phyloP scores from a whole-genome alignment of 257 asterid genomes.

The Rhazya stricta region DNA sequence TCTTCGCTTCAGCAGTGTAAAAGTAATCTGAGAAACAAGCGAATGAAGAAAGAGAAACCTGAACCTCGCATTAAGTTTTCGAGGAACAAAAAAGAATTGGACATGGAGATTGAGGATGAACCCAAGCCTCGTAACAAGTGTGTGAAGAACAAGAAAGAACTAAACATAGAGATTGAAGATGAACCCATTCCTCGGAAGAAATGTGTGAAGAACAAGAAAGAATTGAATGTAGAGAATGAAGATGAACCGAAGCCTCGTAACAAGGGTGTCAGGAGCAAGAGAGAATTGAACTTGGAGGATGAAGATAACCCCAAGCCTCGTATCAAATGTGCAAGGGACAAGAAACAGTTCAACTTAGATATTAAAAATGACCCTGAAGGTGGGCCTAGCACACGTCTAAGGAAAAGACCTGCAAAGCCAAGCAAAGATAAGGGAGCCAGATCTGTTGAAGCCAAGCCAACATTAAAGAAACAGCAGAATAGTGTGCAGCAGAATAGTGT shows the following conservation, averaged over 20 bases:
- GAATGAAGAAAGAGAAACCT: conserved; percentile 31
- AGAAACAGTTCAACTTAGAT: conserved; percentile 15
- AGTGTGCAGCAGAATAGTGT: conserved; percentile 33
- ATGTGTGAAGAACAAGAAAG: conserved; percentile 15
- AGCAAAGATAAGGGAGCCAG: conserved; percentile 33
- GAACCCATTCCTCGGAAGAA: neutral
- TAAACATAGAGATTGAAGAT: neutral
- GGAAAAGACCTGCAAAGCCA: conserved; percentile 56
- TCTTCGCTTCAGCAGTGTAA: conserved; percentile 37
- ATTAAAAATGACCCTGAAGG: conserved; percentile 44
- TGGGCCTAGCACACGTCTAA: conserved; percentile 84
- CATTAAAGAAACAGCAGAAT: conserved; percentile 38
- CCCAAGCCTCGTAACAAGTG: conserved; percentile 29
- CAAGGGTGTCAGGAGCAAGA: conserved; percentile 21
- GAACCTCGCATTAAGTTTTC: conserved; percentile 33
- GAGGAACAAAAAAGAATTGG: conserved; percentile 27
- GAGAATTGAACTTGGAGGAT: conserved; percentile 10
- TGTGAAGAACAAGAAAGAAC: conserved; percentile 30
- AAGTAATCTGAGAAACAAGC: conserved; percentile 40
- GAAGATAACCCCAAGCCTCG: conserved; percentile 35
- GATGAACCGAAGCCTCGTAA: neutral
- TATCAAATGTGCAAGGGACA: conserved; percentile 33
- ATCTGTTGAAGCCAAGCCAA: conserved; percentile 31
- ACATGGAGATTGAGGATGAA: neutral
- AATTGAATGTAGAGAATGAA: neutral